Conservation (phyloP, 768 basidiomycete genomes). For the Tephrocybe sp. region DNA sequence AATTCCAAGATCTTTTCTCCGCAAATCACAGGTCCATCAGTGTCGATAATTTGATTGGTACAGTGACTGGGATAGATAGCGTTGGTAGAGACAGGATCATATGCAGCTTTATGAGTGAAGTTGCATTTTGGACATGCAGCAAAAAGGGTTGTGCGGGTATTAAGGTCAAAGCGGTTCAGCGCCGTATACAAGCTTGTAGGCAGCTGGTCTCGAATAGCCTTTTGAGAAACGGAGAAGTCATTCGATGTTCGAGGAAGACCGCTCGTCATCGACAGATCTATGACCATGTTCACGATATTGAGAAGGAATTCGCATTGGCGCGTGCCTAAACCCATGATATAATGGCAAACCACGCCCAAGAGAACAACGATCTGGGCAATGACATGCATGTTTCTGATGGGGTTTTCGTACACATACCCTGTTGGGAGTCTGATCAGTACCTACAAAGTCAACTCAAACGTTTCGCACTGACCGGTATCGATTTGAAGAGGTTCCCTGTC, state of each 20-base stretch:
- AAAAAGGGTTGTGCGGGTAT: constrained; percentile 11
- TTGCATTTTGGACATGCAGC: constrained; percentile 18
- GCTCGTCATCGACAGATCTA: constrained; percentile 10
- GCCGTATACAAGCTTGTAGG: constrained; percentile 14
- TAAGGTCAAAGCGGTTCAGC: constrained; percentile 11
- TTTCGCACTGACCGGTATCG: neutral
- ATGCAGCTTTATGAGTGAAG: constrained; percentile 12
- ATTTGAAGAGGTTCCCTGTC: neutral
- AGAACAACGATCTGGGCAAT: constrained; percentile 20
- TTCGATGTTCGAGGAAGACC: neutral
- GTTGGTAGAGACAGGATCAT: constrained; percentile 6
- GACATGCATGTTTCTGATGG: constrained; percentile 10
- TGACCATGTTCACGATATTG: constrained; percentile 11
- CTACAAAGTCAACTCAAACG: neutral
- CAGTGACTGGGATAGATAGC: constrained; percentile 6
- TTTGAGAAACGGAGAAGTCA: neutral
- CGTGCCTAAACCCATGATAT: constrained; percentile 17
- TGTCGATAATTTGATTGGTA: neutral
- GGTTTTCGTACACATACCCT: neutral
- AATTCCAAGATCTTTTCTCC: neutral
- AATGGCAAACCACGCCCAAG: constrained; percentile 16
- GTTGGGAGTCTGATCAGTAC: neutral
- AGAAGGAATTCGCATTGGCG: constrained; percentile 18
- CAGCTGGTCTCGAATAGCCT: constrained; percentile 10
- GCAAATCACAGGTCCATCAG: neutral